phyloP scores from a whole-genome alignment of 1,284 basidiomycete species.

The Papiliotrema nemorosa region DNA sequence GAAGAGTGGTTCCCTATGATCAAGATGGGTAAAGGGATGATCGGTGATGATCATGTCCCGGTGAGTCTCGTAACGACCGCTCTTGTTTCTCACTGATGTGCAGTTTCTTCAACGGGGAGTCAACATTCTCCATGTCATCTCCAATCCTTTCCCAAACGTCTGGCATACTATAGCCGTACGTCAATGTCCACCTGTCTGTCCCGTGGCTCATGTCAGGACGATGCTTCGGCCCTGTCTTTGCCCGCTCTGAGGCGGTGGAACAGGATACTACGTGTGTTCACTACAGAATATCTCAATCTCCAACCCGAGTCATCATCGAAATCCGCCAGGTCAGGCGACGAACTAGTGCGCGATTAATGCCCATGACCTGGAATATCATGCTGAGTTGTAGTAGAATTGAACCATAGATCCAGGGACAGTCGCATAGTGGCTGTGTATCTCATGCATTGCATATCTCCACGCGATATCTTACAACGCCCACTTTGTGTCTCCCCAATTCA shows the following conservation, averaged over 20 bases:
- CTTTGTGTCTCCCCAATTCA: not conserved
- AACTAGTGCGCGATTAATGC: slow-evolving; percentile 9
- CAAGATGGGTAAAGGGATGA: slow-evolving; percentile 54
- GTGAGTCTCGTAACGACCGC: slow-evolving; percentile 19
- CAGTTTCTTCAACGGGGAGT: slow-evolving; percentile 76
- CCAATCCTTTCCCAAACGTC: slow-evolving; percentile 81
- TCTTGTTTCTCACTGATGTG: not conserved
- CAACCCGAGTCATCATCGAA: slow-evolving; percentile 15
- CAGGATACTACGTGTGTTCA: slow-evolving; percentile 78
- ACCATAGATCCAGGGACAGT: too few relatives aligned
- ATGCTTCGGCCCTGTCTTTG: slow-evolving; percentile 78
- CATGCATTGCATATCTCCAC: slow-evolving; percentile 5
- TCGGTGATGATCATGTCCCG: slow-evolving; percentile 93
- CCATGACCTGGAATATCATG: not conserved
- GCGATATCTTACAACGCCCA: slow-evolving; percentile 8
- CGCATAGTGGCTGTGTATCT: not conserved
- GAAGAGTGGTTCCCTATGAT: slow-evolving; percentile 37
- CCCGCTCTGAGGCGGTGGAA: slow-evolving; percentile 87
- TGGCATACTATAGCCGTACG: slow-evolving; percentile 81
- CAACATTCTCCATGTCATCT: slow-evolving; percentile 83
- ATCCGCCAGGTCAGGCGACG: not conserved
- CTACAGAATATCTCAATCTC: slow-evolving; percentile 84
- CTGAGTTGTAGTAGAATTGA: slow-evolving; percentile 1
- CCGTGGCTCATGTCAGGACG: slow-evolving; percentile 60
- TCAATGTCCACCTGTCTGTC: not conserved